Evolutionary conservation across 2,329 filamentous ascomycete species (phyloP), one percentile per base, ranked within the genome.

Genomic region (Ascochyta pisi): DNA sequence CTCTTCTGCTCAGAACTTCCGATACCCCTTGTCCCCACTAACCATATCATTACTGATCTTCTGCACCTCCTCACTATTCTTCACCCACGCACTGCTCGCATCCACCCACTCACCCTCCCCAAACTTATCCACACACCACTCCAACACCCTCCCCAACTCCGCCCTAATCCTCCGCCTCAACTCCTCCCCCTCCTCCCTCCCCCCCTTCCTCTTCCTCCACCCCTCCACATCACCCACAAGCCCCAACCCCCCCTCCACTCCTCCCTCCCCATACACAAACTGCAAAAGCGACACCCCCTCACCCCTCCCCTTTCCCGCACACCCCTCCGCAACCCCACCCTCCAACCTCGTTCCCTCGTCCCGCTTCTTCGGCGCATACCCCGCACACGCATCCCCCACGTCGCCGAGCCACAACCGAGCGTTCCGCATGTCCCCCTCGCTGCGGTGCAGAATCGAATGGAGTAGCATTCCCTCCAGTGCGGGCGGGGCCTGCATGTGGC

Each of bases 361-460:
- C 35, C 57, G 58, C 40, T 55, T 54, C 49, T 72, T 72, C 23
- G 70, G 67, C 45, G 46, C 51, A 13, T 45, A 73, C 10, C 68
- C 68, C 54, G 76, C 77, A 76, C 45, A 76, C 63, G 35, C 59
- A 51, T 63, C 70, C 5, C 35, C 45, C 10, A 83, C 78, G 64
- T 83, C 78, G 1, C 69, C 61, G 49, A 82, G 79, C 82, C 81
- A 84, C 0, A 77, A 76, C 31, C 78, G 63, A 6, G 80, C 76
- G 58, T 84, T 83, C 23, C 77, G 69, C 48, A 80, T 77, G 52
- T 83, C 81, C 4, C 81, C 81, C 65, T 84, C 82, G 24, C 82
- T 73, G 1, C 81, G 72, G 54, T 83, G 81, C 57, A 84, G 63
- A 13, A 84, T 78, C 4, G 78, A 77, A 58, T 83, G 82, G 1